A percentile compares a stretch with the other conserved stretches of the same genome.
Conservation (phyloP, 352 stramenopile species). For the Phytophthora melonis region DNA sequence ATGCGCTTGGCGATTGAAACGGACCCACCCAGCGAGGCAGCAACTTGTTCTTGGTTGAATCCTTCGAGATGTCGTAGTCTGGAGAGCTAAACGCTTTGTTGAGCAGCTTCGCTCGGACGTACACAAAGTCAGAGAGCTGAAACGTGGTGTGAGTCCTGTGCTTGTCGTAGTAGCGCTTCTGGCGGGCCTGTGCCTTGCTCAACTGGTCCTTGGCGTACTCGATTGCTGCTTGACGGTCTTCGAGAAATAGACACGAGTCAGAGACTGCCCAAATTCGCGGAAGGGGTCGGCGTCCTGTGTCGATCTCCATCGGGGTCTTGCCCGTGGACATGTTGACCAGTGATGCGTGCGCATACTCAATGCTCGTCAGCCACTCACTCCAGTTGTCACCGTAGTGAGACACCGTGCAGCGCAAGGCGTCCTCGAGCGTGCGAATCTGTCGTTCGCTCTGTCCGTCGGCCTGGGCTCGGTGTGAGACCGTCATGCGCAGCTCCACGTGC, state of each 20-base stretch:
- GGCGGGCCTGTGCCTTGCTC: background rate
- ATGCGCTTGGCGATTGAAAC: background rate
- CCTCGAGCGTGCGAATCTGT: no score
- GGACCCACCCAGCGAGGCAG: background rate
- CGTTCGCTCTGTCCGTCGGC: no score
- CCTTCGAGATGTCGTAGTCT: background rate
- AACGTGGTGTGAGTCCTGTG: background rate
- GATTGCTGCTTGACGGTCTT: background rate
- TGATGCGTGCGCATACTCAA: background rate
- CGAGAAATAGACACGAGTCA: background rate
- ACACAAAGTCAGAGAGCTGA: conserved; percentile 1
- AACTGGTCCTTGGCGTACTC: background rate
- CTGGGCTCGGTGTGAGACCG: no score
- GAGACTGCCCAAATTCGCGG: background rate
- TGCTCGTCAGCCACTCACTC: background rate
- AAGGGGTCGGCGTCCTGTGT: background rate
- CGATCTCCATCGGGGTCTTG: no score
- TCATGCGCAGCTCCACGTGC: background rate
- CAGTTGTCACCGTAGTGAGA: background rate
- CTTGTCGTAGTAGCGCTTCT: background rate
- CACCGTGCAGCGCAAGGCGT: background rate
- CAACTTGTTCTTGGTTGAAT: conserved; percentile 4
- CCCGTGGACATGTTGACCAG: no score
- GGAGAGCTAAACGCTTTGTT: background rate
- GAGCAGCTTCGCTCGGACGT: background rate